Evolutionary conservation across 176 grass and related monocot species (phyloP).

Genomic region (Bonia amplexicaulis): DNA sequence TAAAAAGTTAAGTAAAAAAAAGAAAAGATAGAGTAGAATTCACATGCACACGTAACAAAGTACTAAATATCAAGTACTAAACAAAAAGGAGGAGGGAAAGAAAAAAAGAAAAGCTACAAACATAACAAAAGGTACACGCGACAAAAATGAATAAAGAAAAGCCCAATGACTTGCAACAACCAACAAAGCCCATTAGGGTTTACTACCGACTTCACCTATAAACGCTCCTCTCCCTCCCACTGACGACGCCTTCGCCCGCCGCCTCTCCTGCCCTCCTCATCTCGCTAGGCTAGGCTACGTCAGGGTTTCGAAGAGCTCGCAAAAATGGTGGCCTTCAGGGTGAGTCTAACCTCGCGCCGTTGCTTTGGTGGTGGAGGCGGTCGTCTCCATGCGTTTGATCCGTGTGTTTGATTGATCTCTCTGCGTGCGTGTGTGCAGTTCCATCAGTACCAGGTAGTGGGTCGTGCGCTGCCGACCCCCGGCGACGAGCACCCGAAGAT

Average conservation of each 20-base stretch:
- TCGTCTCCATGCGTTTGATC: background rate
- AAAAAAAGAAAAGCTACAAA: background rate
- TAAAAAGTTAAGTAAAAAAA: no score
- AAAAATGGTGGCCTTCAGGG: slow-evolving; percentile 61
- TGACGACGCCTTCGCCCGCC: slow-evolving; percentile 14
- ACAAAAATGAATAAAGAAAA: background rate
- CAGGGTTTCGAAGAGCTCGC: slow-evolving; percentile 8
- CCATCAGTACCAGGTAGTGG: slow-evolving; percentile 91
- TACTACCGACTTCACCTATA: slow-evolving; percentile 14
- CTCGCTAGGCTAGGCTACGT: slow-evolving; percentile 18
- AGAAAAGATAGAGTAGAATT: no score
- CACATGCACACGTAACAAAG: no score
- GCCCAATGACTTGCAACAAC: background rate
- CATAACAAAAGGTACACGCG: background rate
- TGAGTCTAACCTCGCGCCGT: background rate
- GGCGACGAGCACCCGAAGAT: slow-evolving; percentile 81
- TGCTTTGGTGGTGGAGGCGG: background rate
- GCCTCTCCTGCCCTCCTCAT: background rate
- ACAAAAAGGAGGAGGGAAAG: no score
- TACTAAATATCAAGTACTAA: background rate
- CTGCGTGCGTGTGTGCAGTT: slow-evolving; percentile 33
- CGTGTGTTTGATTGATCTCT: background rate
- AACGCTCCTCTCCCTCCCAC: background rate
- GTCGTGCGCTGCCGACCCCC: slow-evolving; percentile 59
- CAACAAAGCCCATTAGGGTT: slow-evolving; percentile 36